Evolutionary conservation across 2,329 filamentous ascomycete species (phyloP).

Genomic region (Paecilomyces niveus): DNA sequence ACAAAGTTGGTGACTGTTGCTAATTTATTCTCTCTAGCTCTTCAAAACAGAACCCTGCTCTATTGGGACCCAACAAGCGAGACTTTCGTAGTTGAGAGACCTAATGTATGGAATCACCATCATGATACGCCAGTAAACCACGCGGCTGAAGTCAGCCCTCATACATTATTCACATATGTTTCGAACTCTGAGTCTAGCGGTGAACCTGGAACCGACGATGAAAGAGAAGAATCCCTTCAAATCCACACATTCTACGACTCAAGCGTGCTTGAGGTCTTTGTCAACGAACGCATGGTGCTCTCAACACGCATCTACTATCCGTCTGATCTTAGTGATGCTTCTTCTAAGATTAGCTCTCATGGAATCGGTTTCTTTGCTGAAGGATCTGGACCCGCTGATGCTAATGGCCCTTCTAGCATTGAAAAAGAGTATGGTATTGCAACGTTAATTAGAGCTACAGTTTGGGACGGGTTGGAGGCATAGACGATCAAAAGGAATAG

Average conservation of each 20-base stretch:
- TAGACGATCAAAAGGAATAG: neutral
- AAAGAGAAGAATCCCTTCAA: conserved; percentile 28
- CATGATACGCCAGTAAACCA: conserved; percentile 29
- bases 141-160: conserved; percentile 30
- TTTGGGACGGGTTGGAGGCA: conserved; percentile 1
- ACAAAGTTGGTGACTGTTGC: neutral
- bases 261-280: conserved; percentile 41
- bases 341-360: conserved; percentile 4
- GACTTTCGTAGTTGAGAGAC: conserved; percentile 35
- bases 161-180: conserved; percentile 40
- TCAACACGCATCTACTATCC: conserved; percentile 31
- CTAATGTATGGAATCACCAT: conserved; percentile 17
- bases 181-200: conserved; percentile 1
- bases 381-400: neutral
- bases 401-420: no score
- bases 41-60: conserved; percentile 28
- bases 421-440: neutral
- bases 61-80: conserved; percentile 33
- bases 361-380: conserved; percentile 18
- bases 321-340: neutral
- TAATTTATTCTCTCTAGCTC: conserved; percentile 14
- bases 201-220: conserved; percentile 2
- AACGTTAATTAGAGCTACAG: neutral
- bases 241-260: conserved; percentile 38
- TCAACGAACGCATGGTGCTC: conserved; percentile 38